phyloP scores from a whole-genome alignment of 108 stramenopile species.

The Asterionellopsis glacialis region DNA sequence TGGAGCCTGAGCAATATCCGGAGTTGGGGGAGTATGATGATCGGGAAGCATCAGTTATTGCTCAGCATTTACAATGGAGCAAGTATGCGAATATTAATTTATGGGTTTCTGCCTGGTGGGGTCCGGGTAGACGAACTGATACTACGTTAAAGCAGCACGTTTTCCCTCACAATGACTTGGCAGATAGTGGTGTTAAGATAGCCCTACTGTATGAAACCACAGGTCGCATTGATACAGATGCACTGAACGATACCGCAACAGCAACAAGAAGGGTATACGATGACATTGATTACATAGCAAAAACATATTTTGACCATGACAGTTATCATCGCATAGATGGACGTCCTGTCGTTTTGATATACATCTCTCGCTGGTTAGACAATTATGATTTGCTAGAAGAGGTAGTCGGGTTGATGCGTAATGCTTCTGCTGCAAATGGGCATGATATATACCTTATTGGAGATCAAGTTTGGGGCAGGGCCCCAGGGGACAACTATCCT shows the following conservation, averaged over 20 bases:
- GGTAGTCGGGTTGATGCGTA: conserved; percentile 19
- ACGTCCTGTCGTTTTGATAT: conserved; percentile 33
- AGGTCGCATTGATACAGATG: not conserved
- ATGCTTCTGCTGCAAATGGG: not conserved
- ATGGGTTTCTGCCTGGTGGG: conserved; percentile 28
- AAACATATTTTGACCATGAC: conserved; percentile 30
- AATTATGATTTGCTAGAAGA: conserved; percentile 11
- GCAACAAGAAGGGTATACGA: not conserved
- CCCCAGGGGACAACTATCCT: conserved; percentile 11
- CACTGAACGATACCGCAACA: not conserved
- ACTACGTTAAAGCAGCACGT: conserved; percentile 1
- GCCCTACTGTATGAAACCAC: conserved; percentile 34
- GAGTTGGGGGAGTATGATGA: conserved; percentile 35
- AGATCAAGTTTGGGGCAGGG: conserved; percentile 28
- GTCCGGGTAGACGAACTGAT: conserved; percentile 1
- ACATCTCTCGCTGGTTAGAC: conserved; percentile 25
- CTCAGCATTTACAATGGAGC: conserved; percentile 26
- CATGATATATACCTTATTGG: conserved; percentile 30
- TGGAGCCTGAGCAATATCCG: conserved; percentile 22
- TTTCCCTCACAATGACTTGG: conserved; percentile 2
- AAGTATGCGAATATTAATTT: conserved; percentile 22
- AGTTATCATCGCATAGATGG: conserved; percentile 40
- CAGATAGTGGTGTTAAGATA: conserved; percentile 21
- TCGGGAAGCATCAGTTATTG: conserved; percentile 18
- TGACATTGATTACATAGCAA: conserved; percentile 2